phyloP scores from a whole-genome alignment of 192 early-diverging fungal species.

The Gaertneriomyces sp. region DNA sequence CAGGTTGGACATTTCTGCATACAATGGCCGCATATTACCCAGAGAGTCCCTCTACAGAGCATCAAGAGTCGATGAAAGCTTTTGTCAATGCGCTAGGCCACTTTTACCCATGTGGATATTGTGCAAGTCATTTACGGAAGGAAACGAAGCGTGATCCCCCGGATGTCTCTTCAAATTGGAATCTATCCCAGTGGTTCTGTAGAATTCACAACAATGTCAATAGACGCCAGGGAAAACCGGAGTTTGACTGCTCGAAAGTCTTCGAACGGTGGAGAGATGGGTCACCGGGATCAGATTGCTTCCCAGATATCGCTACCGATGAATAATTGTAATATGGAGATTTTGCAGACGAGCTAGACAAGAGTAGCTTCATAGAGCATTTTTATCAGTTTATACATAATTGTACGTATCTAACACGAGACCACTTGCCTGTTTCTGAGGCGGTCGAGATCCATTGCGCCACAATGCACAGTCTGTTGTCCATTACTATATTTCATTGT shows the following conservation, averaged over 20 bases:
- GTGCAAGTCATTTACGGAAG: constrained; percentile 77
- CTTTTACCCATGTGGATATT: constrained; percentile 90
- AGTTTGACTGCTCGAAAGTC: constrained; percentile 91
- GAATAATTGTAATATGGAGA: background rate
- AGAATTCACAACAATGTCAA: constrained; percentile 95
- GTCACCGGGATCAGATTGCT: constrained; percentile 32
- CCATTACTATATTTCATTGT: too few relatives aligned
- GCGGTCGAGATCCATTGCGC: too few relatives aligned
- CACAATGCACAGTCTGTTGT: too few relatives aligned
- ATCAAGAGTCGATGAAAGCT: constrained; percentile 72
- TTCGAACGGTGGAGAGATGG: constrained; percentile 85
- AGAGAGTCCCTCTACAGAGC: constrained; percentile 59
- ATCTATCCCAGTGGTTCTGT: constrained; percentile 85
- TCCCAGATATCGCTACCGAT: constrained; percentile 7
- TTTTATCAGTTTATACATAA: too few relatives aligned
- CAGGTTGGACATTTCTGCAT: constrained; percentile 98
- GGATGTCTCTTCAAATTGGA: constrained; percentile 61
- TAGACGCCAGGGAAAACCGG: constrained; percentile 75
- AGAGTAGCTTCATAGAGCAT: too few relatives aligned
- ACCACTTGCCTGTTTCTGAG: too few relatives aligned
- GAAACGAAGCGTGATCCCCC: constrained; percentile 78
- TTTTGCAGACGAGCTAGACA: too few relatives aligned
- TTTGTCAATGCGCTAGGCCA: constrained; percentile 73
- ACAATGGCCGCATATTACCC: constrained; percentile 98
- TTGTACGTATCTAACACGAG: too few relatives aligned